Percentiles rank a stretch among this genome's conserved stretches.
Evolutionary conservation across 1,284 basidiomycete genomes (phyloP).

Genomic region (Nidula niveotomentosa): DNA sequence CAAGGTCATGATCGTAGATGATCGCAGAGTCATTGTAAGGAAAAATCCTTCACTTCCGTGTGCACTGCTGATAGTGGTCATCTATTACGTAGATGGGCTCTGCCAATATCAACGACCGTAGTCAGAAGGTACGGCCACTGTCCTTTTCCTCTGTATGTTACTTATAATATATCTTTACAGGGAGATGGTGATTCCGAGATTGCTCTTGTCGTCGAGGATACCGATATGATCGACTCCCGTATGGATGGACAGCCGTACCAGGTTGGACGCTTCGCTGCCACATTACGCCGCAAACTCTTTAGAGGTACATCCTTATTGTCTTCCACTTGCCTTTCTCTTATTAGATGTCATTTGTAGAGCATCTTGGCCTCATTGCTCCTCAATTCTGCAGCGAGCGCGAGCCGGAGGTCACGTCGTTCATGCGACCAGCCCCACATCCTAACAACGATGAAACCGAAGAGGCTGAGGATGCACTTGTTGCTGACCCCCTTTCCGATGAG

Average conservation of each 20-base stretch:
- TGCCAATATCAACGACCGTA: conserved; percentile 89
- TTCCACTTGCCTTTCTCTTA: neutral
- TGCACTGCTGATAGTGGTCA: neutral
- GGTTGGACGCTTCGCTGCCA: conserved; percentile 75
- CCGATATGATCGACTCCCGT: conserved; percentile 69
- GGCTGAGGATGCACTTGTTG: conserved; percentile 66
- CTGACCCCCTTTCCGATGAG: conserved; percentile 75
- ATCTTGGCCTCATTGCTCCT: conserved; percentile 80
- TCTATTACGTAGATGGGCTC: conserved; percentile 67
- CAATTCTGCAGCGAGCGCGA: conserved; percentile 42
- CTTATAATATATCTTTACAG: conserved; percentile 26
- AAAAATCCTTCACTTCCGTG: neutral
- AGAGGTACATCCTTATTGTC: conserved; percentile 44
- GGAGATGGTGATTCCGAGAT: conserved; percentile 95
- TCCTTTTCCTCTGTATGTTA: neutral
- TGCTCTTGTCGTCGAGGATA: conserved; percentile 86
- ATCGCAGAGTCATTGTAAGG: conserved; percentile 81
- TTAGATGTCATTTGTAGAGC: conserved; percentile 49
- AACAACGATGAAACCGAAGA: conserved; percentile 66
- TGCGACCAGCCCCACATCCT: conserved; percentile 75
- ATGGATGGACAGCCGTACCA: conserved; percentile 80
- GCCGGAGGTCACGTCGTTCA: conserved; percentile 57
- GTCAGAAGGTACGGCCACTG: conserved; percentile 55
- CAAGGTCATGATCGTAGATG: conserved; percentile 94
- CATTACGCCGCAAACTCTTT: conserved; percentile 76